Evolutionary conservation across 176 grass and related monocot species (phyloP), one percentile per base, ranked within the genome.

Genomic region (Cenchrus fungigraminus): DNA sequence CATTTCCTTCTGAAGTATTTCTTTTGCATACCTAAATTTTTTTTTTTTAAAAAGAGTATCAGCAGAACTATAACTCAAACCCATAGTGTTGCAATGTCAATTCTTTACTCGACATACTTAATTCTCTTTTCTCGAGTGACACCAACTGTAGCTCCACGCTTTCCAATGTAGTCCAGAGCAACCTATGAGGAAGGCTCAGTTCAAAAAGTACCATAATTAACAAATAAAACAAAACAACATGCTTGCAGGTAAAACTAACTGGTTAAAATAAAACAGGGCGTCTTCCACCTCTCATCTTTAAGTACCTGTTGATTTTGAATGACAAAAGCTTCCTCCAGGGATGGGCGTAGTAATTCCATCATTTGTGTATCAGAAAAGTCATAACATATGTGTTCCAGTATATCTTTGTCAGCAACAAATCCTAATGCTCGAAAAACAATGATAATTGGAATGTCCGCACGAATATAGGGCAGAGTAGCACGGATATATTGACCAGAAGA

Each of bases 1-100:
- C 97, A 99, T 99, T 93, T 99, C 97, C 75, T 96, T 99, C 86
- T 99, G 94, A 85, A 99, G 97, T 91, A 99, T 99, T 54, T 96
- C 97, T 91, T 94, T 99, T 43, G 97, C 97, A 55, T 99, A 92
- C 81, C 93, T 95, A 53, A 40, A 79, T 62, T 40, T 40, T 3
- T 34, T 62, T 40, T 40, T 3, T 34, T 79, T 6, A 43, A 76
- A 82, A 51, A 53, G 44, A 80, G 15, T 14, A 83, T 56, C 37
- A 55, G 12, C 8, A 81, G 20, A 42, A 58, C 60, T 65, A n/a
- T 12, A 78, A 34, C 28, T 11, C 67, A 82, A 66, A 74, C 9
- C 22, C 82, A 22, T 64, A 45, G 40, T 37, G 77, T 65, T 61
- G 12, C 6, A 65, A 15, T 71, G 34, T 32, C 44, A 73, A 74